Conservation (phyloP, 1,139 yeast species). For the Saccharomyces hybrid region DNA sequence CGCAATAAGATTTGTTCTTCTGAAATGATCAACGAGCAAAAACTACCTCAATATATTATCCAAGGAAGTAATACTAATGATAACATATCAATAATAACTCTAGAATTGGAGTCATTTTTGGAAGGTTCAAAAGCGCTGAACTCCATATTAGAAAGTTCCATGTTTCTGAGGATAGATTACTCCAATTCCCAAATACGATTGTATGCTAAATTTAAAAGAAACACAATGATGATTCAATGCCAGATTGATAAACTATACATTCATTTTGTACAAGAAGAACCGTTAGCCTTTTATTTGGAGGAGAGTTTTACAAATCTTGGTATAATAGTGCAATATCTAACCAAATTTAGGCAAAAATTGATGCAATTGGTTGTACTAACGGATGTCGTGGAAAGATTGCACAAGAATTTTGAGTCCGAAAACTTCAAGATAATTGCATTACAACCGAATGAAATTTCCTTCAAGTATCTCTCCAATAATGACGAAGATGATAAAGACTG, state of each 20-base stretch:
- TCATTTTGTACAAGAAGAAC: slow-evolving; percentile 22
- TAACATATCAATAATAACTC: slow-evolving; percentile 19
- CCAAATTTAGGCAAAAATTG: slow-evolving; percentile 27
- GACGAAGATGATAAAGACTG: slow-evolving; percentile 25
- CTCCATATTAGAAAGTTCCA: slow-evolving; percentile 25
- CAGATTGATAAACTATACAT: slow-evolving; percentile 27
- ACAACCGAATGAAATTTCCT: slow-evolving; percentile 30
- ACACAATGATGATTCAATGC: slow-evolving; percentile 28
- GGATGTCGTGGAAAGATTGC: slow-evolving; percentile 30
- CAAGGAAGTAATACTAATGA: slow-evolving; percentile 6
- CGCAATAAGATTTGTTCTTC: slow-evolving; percentile 22
- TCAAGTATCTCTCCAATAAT: slow-evolving; percentile 27
- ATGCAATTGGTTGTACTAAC: slow-evolving; percentile 30
- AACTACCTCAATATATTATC: slow-evolving; percentile 21
- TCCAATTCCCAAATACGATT: slow-evolving; percentile 25
- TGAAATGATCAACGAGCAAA: slow-evolving; percentile 9
- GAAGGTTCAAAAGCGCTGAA: slow-evolving; percentile 26
- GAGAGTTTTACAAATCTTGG: slow-evolving; percentile 25
- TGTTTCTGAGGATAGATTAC: slow-evolving; percentile 29
- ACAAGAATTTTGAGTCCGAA: slow-evolving; percentile 28
- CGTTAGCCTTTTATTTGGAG: slow-evolving; percentile 25
- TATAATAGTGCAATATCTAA: slow-evolving; percentile 24
- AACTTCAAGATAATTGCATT: slow-evolving; percentile 27
- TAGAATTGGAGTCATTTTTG: slow-evolving; percentile 28
- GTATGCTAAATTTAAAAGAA: slow-evolving; percentile 28